Conservation (phyloP, 2,329 filamentous ascomycete species). For the Rosellinia necatrix region DNA sequence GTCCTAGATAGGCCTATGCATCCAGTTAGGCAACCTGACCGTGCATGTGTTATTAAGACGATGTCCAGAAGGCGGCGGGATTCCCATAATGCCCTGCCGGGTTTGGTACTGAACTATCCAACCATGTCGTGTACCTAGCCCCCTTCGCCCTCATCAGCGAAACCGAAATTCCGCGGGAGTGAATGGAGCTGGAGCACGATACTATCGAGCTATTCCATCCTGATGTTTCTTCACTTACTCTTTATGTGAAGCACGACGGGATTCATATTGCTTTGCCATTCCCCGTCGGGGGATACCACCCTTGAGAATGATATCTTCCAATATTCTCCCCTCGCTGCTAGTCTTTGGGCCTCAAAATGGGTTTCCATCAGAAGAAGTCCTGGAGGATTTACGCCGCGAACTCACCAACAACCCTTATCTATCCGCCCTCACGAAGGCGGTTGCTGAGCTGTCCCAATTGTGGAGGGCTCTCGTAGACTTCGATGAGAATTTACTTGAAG, state of each 20-base stretch:
- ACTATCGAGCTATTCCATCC: not conserved
- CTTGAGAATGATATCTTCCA: conserved; percentile 2
- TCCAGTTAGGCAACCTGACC: no score
- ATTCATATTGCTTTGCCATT: not conserved
- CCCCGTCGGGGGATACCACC: not conserved
- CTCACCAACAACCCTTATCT: conserved; percentile 11
- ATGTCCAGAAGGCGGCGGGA: not conserved
- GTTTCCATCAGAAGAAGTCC: conserved; percentile 4
- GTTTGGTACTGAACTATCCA: not conserved
- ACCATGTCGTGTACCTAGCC: not conserved
- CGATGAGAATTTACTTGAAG: not conserved
- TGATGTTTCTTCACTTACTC: not conserved
- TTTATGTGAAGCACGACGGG: not conserved
- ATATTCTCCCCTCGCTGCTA: conserved; percentile 18
- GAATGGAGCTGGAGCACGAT: not conserved
- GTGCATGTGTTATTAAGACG: not conserved
- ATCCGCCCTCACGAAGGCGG: conserved; percentile 5
- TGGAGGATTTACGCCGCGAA: conserved; percentile 19
- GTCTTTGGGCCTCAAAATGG: conserved; percentile 27
- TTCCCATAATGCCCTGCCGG: not conserved
- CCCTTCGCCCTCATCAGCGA: not conserved
- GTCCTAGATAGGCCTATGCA: no score
- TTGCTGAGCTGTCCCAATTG: conserved; percentile 3
- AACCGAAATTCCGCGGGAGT: not conserved
- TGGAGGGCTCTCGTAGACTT: not conserved